Base-by-base conservation (phyloP, 441 rosid species). In the Syzygium syzygioides region DNA sequence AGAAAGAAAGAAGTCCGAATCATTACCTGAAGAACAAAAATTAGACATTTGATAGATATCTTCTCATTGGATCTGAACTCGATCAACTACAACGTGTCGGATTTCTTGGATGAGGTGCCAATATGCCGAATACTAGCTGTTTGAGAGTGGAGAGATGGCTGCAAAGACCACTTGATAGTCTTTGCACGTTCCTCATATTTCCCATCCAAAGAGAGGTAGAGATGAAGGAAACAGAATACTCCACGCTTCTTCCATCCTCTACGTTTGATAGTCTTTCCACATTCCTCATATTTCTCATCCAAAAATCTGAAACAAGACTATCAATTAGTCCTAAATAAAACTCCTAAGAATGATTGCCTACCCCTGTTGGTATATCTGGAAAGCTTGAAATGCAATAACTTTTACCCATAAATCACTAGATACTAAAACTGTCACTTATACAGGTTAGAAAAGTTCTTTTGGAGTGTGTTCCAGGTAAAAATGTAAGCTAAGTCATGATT, bases 21-120 rank as follows among this genome's bases (percentile, higher is more conserved):
- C 37, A n/a, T n/a, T n/a, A 60, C 19, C 3, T 62, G 37, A 55
- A 55, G 5, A 62, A 30, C 9, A 14, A 62, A 14, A n/a, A 6
- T 62, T 28, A 62, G 68, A 62, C 17, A 62, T 14, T n/a, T 34
- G 68, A 62, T 10, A 62, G 68, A 62, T 14, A 62, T 62, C 68
- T 60, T 60, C 34, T 62, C 30, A n/a, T 0, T 62, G 19, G 4
- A 62, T n/a, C 2, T 3, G 0, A 14, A 62, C 10, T 62, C 0
- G 0, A 62, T 14, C 19, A 2, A n/a, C 9, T 62, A 14, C 19
- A 0, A 62, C 14, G 4, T n/a, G 68, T 3, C 10, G 1, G 19
- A 62, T 62, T 62, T n/a, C 68, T 34, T 1, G 1, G 28, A 71
- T 0, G 28, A 68, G 14, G 79, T 37, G 79, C 79, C 79, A 68